Evolutionary conservation across 2,329 filamentous ascomycete genomes (phyloP), one percentile per base, ranked within the genome.

Genomic region (Scedosporium aurantiacum): DNA sequence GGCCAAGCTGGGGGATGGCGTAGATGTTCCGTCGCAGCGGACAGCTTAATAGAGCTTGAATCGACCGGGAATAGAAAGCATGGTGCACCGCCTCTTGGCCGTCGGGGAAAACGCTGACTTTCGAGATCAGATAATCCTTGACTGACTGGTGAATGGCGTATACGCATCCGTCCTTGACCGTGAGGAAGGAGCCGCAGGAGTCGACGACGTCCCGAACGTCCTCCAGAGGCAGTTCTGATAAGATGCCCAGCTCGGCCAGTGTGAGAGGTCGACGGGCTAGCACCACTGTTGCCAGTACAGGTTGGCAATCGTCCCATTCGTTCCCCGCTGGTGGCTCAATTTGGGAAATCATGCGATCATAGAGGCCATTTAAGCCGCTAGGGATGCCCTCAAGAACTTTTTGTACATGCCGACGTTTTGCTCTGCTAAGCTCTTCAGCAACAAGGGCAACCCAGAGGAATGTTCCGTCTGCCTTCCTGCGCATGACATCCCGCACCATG

Each of bases 101-200:
- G 57, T 28, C 47, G 10, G 69, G 69, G 60, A 75, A 72, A 14
- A 75, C 64, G n/a, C 64, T 56, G 62, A 63, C 64, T 2, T 67
- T 56, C 27, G 63, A 21, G 5, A 62, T 18, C 2, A 78, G 58
- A 64, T 68, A 76, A 40, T 79, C 76, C 58, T 77, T 76, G 2
- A 73, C 76, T 7, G 75, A 78, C 61, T 77, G 72, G 61, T 79
- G 75, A 0, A 78, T 67, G 55, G 78, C 72, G 43, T 69, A 74
- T 10, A 78, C 61, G 0, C 25, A 65, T 2, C 40, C 63, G 0
- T 71, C 64, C 28, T 66, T 67, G 21, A 74, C 27, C 0, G 70
- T 73, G 1, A 78, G 67, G 54, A 70, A 62, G 28, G 73, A 79
- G n/a, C 74, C 72, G 62, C 73, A 79, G 4, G 62, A 18, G 2